phyloP scores from a whole-genome alignment of 208 protist species.

The Ichthyophonus hoferi region DNA sequence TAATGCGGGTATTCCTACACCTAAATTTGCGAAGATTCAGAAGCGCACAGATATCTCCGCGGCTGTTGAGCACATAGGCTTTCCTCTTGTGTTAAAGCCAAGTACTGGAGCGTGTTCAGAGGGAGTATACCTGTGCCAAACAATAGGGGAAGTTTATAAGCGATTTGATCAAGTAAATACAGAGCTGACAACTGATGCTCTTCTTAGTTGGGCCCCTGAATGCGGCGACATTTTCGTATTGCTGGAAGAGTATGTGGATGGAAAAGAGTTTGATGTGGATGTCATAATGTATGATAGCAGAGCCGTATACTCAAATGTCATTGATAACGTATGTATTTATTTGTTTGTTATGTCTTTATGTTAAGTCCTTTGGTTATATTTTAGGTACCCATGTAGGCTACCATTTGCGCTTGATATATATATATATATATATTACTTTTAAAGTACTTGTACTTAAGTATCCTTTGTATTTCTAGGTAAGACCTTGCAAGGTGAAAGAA shows the following conservation, averaged over 20 bases:
- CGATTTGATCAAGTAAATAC: not conserved
- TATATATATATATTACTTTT: not conserved
- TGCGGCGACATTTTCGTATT: not conserved
- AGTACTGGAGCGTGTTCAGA: conserved; percentile 15
- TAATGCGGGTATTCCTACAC: not conserved
- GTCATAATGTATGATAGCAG: not conserved
- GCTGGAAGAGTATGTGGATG: conserved; percentile 9
- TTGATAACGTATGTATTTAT: not conserved
- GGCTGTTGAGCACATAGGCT: not conserved
- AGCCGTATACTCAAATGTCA: conserved; percentile 4
- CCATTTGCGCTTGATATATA: not conserved
- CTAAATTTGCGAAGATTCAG: not conserved
- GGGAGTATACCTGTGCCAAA: not conserved
- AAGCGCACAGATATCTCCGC: not conserved
- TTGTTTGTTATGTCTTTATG: not conserved
- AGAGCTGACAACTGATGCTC: not conserved
- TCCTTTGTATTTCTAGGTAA: not conserved
- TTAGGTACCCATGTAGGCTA: not conserved
- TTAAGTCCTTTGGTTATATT: not conserved
- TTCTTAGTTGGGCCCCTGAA: not conserved
- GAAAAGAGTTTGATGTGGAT: conserved; percentile 27
- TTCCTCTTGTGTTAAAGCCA: conserved; percentile 24
- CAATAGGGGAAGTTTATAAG: not conserved
- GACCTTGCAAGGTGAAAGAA: no score
- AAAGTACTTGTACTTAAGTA: not conserved